Evolutionary conservation across 2,329 filamentous ascomycete genomes (phyloP).

Genomic region (Penicillium italicum): DNA sequence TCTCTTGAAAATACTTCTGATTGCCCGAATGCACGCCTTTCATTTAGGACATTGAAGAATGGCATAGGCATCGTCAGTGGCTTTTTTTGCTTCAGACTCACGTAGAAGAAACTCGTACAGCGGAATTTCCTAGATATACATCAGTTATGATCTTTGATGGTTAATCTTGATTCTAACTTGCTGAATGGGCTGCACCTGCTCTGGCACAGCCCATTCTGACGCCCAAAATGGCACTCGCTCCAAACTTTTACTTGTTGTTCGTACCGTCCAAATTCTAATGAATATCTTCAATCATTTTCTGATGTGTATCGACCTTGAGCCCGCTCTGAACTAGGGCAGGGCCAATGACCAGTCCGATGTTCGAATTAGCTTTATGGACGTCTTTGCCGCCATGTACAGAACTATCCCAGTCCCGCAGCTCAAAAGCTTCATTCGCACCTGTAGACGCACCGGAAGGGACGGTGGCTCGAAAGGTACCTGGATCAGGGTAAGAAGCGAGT

Average conservation of each 20-base stretch:
- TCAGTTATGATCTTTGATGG: not conserved
- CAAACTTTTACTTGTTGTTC: not conserved
- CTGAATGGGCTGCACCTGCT: not conserved
- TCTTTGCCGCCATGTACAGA: not conserved
- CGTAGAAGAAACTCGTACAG: not conserved
- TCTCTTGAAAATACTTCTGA: slow-evolving; percentile 51
- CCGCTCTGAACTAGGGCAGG: not conserved
- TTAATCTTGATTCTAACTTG: not conserved
- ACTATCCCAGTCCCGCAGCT: not conserved
- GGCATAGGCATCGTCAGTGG: slow-evolving; percentile 51
- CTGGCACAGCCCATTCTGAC: not conserved
- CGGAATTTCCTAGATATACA: not conserved
- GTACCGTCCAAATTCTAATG: not conserved
- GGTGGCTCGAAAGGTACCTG: not conserved
- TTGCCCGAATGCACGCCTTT: slow-evolving; percentile 42
- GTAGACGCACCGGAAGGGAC: not conserved
- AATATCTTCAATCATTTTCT: not conserved
- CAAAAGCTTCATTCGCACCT: not conserved
- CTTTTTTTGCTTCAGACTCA: not conserved
- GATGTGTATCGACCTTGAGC: not conserved
- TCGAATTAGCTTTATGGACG: not conserved
- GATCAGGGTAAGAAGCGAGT: not conserved
- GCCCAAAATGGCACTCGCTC: not conserved
- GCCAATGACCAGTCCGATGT: not conserved
- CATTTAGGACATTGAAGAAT: slow-evolving; percentile 59